Base-by-base conservation (phyloP, 192 early-diverging fungal genomes). In the Globomyces pollinis-pini region DNA sequence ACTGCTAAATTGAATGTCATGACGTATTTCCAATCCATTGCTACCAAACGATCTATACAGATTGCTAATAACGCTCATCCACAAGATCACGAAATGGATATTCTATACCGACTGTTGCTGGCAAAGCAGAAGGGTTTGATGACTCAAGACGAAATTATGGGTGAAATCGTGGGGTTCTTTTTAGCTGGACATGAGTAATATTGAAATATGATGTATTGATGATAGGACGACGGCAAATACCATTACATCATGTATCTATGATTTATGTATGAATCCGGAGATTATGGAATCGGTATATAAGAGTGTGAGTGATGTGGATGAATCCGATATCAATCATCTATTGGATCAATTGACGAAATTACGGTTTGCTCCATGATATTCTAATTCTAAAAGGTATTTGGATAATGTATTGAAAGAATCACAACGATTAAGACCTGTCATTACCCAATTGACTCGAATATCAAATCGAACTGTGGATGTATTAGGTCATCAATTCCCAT, bases 91-190 rank as follows among this genome's bases (percentile, higher is more conserved):
- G 55, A 39, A 12, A 57, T 57, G 55, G 55, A 57, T 57, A 38
- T 57, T 8, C n/a, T 57, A n/a, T 38, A 57, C 8, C 38, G 55
- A 3, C 18, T 57, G 36, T 16, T 57, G 15, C 6, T 57, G 5
- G 15, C 55, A 12, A 4, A 41, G 28, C 36, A 57, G 5, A 54
- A 54, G 2, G 36, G 28, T 7, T 34, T 38, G 16, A 71, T 74
- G 38, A 65, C 59, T 5, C 50, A 64, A 15, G 58, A 69, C 15
- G 75, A 77, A 55, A 61, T 77, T 28, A 38, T 60, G 24, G 66
- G 65, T 38, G 75, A 77, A 50, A 45, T 75, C 15, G 20, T 63
- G 13, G 75, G 53, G 8, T 68, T 77, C 57, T 71, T 75, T 45
- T 18, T 74, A 8, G 74, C 74, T 12, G 71, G 71, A 15, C 60